Conservation (phyloP, 1,139 yeast genomes). For the Nakaseomyces uthaithaninus region DNA sequence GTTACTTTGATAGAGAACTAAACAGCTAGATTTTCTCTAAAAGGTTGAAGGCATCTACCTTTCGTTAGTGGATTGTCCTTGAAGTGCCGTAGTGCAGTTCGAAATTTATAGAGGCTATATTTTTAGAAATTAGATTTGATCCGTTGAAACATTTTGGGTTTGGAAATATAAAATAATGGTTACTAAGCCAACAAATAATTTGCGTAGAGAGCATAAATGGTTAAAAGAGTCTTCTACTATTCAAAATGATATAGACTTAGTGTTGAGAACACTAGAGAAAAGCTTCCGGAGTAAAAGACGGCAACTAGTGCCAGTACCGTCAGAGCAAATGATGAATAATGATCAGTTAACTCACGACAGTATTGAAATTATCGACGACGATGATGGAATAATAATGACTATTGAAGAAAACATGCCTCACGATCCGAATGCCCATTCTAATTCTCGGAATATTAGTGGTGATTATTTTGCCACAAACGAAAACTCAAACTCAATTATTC, state of each 20-base stretch:
- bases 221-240: constrained; percentile 19
- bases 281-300: constrained; percentile 12
- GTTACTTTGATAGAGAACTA: no score
- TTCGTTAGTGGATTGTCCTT: no score
- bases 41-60: no score
- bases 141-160: no score
- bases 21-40: no score
- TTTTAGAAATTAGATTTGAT: neutral
- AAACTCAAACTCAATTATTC: neutral
- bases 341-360: neutral
- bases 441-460: neutral
- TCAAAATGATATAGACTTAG: constrained; percentile 18
- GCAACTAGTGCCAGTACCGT: neutral
- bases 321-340: no score
- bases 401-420: neutral
- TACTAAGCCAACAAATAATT: constrained; percentile 27
- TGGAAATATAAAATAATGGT: no score
- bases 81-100: no score
- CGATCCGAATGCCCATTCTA: neutral
- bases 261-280: constrained; percentile 16
- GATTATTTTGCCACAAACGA: neutral
- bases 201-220: constrained; percentile 31
- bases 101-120: no score
- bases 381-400: constrained; percentile 1
- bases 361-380: constrained; percentile 4